Conservation (phyloP, 2,329 filamentous ascomycete genomes). For the Colletotrichum sp. region DNA sequence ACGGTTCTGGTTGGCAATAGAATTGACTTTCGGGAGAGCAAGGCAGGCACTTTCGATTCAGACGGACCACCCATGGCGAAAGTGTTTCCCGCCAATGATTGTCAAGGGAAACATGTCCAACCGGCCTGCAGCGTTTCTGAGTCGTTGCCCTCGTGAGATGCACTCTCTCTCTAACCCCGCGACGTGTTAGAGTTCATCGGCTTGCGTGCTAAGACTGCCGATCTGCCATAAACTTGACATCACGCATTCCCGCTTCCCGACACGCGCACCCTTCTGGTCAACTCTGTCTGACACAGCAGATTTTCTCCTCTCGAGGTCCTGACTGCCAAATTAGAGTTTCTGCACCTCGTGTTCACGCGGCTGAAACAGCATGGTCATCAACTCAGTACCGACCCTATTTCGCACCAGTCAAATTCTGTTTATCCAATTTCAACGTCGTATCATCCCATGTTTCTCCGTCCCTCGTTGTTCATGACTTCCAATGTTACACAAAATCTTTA, state of each 20-base stretch:
- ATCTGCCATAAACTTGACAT: not conserved
- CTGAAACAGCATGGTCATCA: not conserved
- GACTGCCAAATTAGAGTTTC: not conserved
- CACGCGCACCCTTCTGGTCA: not conserved
- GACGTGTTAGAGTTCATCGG: not conserved
- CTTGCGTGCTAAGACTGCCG: not conserved
- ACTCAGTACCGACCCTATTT: not conserved
- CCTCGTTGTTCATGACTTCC: not conserved
- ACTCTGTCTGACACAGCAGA: not conserved
- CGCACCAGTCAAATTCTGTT: slow-evolving; percentile 8
- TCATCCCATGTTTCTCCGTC: not conserved
- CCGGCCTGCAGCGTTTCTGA: not conserved
- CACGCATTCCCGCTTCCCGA: too few relatives aligned
- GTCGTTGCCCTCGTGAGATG: not conserved
- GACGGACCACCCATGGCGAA: not conserved
- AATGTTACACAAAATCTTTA: not conserved
- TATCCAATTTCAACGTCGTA: not conserved
- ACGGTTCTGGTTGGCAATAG: not conserved
- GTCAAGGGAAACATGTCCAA: not conserved
- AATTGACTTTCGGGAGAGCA: not conserved
- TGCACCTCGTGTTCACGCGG: not conserved
- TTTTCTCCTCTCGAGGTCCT: not conserved
- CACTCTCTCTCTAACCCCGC: not conserved
- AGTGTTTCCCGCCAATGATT: not conserved
- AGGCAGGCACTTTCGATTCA: not conserved